phyloP scores from a whole-genome alignment of 2,329 filamentous ascomycete species.

The Cytospora schulzeri region DNA sequence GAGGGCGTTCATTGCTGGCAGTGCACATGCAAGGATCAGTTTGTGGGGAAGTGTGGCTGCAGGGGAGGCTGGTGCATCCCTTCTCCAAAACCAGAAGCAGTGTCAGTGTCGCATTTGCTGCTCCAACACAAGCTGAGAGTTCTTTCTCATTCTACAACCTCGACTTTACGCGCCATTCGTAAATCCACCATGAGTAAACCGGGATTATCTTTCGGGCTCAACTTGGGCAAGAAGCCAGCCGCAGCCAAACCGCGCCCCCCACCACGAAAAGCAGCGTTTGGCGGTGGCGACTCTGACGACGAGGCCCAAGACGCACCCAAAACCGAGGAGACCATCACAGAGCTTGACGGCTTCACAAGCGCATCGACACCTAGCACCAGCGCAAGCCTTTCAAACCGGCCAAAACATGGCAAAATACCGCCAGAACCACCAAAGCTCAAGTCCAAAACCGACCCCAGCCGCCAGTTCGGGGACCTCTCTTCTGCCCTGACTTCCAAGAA shows the following conservation, averaged over 20 bases:
- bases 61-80: slow-evolving; percentile 2
- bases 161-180: background rate
- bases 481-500: slow-evolving; percentile 64
- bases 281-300: slow-evolving; percentile 60
- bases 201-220: slow-evolving; percentile 59
- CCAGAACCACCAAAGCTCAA: slow-evolving; percentile 48
- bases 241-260: slow-evolving; percentile 51
- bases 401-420: slow-evolving; percentile 37
- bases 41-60: slow-evolving; percentile 22
- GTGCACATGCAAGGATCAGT: background rate
- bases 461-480: slow-evolving; percentile 67
- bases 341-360: slow-evolving; percentile 55
- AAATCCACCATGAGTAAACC: slow-evolving; percentile 48
- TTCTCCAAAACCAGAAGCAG: slow-evolving; percentile 2
- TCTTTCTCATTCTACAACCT: background rate
- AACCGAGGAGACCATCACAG: slow-evolving; percentile 53
- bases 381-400: slow-evolving; percentile 33
- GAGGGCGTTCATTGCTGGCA: no score
- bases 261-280: slow-evolving; percentile 60
- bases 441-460: slow-evolving; percentile 44
- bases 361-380: slow-evolving; percentile 27
- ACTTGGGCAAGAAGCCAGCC: slow-evolving; percentile 59
- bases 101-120: background rate
- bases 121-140: background rate
- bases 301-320: slow-evolving; percentile 46